Evolutionary conservation across 768 basidiomycete species (phyloP).

Genomic region (Kwoniella shandongensis): DNA sequence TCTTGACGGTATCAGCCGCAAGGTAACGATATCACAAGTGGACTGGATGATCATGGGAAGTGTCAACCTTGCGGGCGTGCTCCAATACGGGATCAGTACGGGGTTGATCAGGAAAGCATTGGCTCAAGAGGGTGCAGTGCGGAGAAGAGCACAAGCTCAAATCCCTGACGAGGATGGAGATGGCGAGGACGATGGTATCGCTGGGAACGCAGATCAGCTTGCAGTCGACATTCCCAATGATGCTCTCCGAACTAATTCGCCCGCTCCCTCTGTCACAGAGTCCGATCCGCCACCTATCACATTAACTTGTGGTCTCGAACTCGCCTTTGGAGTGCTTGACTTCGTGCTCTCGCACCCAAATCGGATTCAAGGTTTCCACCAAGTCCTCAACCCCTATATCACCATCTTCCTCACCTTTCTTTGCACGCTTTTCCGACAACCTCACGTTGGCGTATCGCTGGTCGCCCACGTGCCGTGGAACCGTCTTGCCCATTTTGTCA

Average conservation of each 20-base stretch:
- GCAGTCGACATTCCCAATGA: not conserved
- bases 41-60: slow-evolving; percentile 98
- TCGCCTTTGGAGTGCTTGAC: slow-evolving; percentile 75
- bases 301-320: slow-evolving; percentile 72
- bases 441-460: slow-evolving; percentile 63
- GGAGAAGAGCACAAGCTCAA: slow-evolving; percentile 38
- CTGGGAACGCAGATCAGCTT: not conserved
- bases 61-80: slow-evolving; percentile 73
- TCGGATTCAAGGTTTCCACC: slow-evolving; percentile 56
- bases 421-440: slow-evolving; percentile 68
- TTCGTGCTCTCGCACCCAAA: slow-evolving; percentile 65
- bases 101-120: slow-evolving; percentile 69
- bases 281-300: slow-evolving; percentile 59
- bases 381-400: slow-evolving; percentile 78
- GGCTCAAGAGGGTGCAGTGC: slow-evolving; percentile 54
- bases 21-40: slow-evolving; percentile 54
- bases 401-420: slow-evolving; percentile 85
- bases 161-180: slow-evolving; percentile 43
- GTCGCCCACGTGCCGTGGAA: slow-evolving; percentile 84
- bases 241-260: not conserved
- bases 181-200: slow-evolving; percentile 44
- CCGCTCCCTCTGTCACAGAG: slow-evolving; percentile 5
- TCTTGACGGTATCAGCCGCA: slow-evolving; percentile 53
- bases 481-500: slow-evolving; percentile 67
- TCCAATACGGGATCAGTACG: slow-evolving; percentile 81